Percentiles rank a stretch among this genome's conserved stretches.
phyloP scores from a whole-genome alignment of 768 basidiomycete genomes.

The Amanita rimosa region DNA sequence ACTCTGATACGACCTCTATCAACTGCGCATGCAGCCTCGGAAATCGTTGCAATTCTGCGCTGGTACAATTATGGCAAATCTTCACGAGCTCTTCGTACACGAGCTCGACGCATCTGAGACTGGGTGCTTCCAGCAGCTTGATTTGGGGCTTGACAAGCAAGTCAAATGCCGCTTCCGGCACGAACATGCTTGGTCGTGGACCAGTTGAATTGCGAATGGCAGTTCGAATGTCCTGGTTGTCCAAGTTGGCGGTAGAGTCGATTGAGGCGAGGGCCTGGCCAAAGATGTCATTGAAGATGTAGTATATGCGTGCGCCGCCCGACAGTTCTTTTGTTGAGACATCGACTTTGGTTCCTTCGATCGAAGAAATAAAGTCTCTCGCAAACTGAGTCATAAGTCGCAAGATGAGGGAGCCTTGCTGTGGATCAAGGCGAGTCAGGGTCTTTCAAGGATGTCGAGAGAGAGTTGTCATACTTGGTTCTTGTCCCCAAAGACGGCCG shows the following conservation, averaged over 20 bases:
- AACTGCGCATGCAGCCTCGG: constrained; percentile 87
- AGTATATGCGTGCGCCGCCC: constrained; percentile 96
- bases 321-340: constrained; percentile 98
- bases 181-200: constrained; percentile 90
- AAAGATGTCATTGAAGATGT: constrained; percentile 99
- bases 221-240: constrained; percentile 91
- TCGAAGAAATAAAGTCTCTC: constrained; percentile 91
- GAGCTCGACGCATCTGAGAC: constrained; percentile 90
- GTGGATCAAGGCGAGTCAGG: constrained; percentile 11
- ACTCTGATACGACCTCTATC: constrained; percentile 94
- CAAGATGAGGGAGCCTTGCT: constrained; percentile 84
- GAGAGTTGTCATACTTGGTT: constrained; percentile 44
- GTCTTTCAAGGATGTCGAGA: not conserved
- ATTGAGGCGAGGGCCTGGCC: constrained; percentile 85
- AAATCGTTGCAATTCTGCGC: constrained; percentile 87
- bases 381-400: constrained; percentile 99
- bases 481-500: constrained; percentile 83
- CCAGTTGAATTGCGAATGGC: constrained; percentile 98
- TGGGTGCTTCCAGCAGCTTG: constrained; percentile 89
- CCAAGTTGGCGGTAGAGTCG: constrained; percentile 84
- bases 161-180: constrained; percentile 96
- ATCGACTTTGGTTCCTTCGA: constrained; percentile 93
- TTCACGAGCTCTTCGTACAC: constrained; percentile 99
- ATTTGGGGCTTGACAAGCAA: constrained; percentile 97
- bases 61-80: constrained; percentile 98